phyloP scores from a whole-genome alignment of 2,329 filamentous ascomycete genomes.

The Hysterium pulicare region DNA sequence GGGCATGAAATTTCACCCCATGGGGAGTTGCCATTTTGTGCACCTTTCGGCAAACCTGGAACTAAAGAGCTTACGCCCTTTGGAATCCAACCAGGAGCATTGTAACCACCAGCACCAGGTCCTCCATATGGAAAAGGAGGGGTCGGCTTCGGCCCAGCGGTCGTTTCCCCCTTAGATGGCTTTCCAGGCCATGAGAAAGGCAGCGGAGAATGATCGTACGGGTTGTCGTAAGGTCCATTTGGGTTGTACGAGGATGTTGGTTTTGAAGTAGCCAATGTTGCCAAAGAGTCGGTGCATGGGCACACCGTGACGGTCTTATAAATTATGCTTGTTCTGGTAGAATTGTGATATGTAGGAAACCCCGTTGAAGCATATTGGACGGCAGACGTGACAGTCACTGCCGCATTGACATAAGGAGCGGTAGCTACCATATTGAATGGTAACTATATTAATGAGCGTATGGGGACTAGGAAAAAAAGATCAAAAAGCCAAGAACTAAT shows the following conservation, averaged over 20 bases:
- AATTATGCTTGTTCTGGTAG: slow-evolving; percentile 10
- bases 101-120: slow-evolving; percentile 14
- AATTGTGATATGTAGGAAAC: slow-evolving; percentile 6
- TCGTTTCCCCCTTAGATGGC: slow-evolving; percentile 17
- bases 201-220: slow-evolving; percentile 24
- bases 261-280: slow-evolving; percentile 16
- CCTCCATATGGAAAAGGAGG: slow-evolving; percentile 23
- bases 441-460: slow-evolving; percentile 12
- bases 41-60: slow-evolving; percentile 17
- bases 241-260: slow-evolving; percentile 16
- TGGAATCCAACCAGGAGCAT: slow-evolving; percentile 25
- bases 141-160: slow-evolving; percentile 17
- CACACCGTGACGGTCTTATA: slow-evolving; percentile 1
- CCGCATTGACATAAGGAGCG: slow-evolving; percentile 23
- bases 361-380: slow-evolving; percentile 9
- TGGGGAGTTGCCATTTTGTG: slow-evolving; percentile 26
- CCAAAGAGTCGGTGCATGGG: slow-evolving; percentile 9
- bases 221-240: slow-evolving; percentile 28
- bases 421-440: slow-evolving; percentile 21
- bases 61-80: slow-evolving; percentile 18
- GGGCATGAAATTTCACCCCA: slow-evolving; percentile 28
- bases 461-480: too few species aligned
- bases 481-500: too few species aligned
- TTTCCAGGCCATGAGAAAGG: slow-evolving; percentile 25
- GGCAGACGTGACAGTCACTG: slow-evolving; percentile 20